A percentile compares a stretch with the other conserved stretches of the same genome.
Evolutionary conservation across 306 rosid species (phyloP).

Genomic region (Rosa chinensis): DNA sequence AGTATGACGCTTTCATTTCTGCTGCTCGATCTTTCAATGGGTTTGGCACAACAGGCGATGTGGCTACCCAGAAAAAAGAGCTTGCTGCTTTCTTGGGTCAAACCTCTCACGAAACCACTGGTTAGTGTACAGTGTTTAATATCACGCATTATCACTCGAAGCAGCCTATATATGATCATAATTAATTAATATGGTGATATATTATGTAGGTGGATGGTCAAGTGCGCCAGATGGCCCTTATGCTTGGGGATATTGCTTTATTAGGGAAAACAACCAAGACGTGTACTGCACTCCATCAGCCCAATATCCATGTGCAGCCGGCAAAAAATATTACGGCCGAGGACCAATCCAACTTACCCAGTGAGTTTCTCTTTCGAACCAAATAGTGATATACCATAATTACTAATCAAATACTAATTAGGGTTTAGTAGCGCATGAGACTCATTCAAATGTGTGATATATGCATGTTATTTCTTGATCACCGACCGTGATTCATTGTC

Average conservation of each 20-base stretch:
- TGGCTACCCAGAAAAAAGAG: constrained; percentile 41
- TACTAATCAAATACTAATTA: background rate
- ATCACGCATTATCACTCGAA: background rate
- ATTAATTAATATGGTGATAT: background rate
- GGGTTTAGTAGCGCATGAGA: background rate
- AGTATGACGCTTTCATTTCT: constrained; percentile 49
- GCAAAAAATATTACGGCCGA: constrained; percentile 48
- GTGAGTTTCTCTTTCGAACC: constrained; percentile 16
- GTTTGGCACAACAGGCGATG: constrained; percentile 50
- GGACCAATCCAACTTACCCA: constrained; percentile 60
- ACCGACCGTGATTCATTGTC: background rate
- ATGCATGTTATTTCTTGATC: background rate
- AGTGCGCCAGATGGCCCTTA: constrained; percentile 68
- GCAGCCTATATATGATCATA: background rate
- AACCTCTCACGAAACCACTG: constrained; percentile 56
- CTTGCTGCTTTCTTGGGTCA: constrained; percentile 52
- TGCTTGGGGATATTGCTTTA: constrained; percentile 70
- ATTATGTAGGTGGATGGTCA: constrained; percentile 49
- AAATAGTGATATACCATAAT: background rate
- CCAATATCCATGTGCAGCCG: constrained; percentile 49
- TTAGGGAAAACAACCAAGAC: constrained; percentile 21
- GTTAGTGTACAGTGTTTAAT: background rate
- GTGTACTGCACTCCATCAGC: constrained; percentile 24
- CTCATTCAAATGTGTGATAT: background rate
- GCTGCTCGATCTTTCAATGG: constrained; percentile 47